These are phyloP conservation scores for Fagus crenata DNA, from an alignment of 306 rosid species.

Conservation along the genomic window DNA sequence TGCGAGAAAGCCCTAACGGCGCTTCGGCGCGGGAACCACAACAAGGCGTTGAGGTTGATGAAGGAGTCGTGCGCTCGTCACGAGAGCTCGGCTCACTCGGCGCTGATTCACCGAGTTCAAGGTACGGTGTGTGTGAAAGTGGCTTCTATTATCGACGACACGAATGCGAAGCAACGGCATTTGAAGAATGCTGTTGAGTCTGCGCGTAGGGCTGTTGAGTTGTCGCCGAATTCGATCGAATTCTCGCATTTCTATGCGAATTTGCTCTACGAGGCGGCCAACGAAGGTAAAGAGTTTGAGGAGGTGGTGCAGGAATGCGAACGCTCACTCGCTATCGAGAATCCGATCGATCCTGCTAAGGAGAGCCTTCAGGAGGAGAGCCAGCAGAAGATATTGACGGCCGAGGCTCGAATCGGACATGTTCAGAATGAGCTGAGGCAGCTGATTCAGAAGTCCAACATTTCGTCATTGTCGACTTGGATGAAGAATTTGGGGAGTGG, in stretches of 20 bases:
- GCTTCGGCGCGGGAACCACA: conserved; percentile 85
- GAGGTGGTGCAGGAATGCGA: conserved; percentile 87
- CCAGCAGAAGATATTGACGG: conserved; percentile 55
- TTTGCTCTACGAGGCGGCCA: conserved; percentile 75
- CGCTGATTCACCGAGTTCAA: conserved; percentile 75
- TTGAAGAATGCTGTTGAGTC: conserved; percentile 77
- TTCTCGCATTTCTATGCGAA: conserved; percentile 75
- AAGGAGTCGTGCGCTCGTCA: conserved; percentile 62
- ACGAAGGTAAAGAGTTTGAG: conserved; percentile 74
- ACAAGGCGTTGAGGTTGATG: conserved; percentile 77
- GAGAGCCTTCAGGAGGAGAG: conserved; percentile 92
- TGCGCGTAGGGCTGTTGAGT: conserved; percentile 69
- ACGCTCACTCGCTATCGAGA: conserved; percentile 64
- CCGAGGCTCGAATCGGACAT: conserved; percentile 55
- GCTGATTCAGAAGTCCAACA: conserved; percentile 85
- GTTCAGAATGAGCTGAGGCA: conserved; percentile 80
- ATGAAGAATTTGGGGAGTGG: conserved; percentile 88
- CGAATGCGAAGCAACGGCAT: conserved; percentile 62
- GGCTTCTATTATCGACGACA: conserved; percentile 68
- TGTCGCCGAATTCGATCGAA: conserved; percentile 80
- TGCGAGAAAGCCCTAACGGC: conserved; percentile 84
- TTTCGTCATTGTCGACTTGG: conserved; percentile 79
- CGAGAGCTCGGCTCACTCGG: conserved; percentile 55
- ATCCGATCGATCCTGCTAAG: conserved; percentile 78
- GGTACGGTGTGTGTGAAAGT: conserved; percentile 75